Conservation (phyloP, 225 moss, liverwort and hornwort species). For the Marchantia paleacea region DNA sequence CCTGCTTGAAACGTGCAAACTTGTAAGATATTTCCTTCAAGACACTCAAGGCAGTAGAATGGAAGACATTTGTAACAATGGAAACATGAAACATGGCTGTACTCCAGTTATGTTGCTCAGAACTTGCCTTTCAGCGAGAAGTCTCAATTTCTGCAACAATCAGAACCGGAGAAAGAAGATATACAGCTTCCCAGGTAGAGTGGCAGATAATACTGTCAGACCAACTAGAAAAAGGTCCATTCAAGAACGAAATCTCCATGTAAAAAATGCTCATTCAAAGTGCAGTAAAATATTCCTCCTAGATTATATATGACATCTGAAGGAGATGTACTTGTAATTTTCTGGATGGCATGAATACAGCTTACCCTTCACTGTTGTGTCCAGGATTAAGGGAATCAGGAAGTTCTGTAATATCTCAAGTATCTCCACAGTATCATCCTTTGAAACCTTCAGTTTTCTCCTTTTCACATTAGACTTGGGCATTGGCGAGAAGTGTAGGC, state of each 20-base stretch:
- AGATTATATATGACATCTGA: not conserved
- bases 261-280: not conserved
- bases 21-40: not conserved
- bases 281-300: not conserved
- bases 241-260: not conserved
- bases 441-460: conserved; percentile 33
- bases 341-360: not conserved
- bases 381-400: conserved; percentile 40
- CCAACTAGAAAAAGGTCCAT: not conserved
- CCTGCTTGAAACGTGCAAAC: conserved; percentile 35
- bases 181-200: no score
- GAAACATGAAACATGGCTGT: no score
- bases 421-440: conserved; percentile 39
- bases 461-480: conserved; percentile 44
- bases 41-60: not conserved
- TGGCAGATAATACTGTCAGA: no score
- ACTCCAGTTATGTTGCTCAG: no score
- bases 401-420: conserved; percentile 54
- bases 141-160: no score
- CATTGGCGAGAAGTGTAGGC: conserved; percentile 75
- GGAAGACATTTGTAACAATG: no score
- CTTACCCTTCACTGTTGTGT: conserved; percentile 22
- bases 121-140: no score
- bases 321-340: no score
- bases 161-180: no score